Evolutionary conservation across 352 stramenopile genomes (phyloP).

Genomic region (Phytopythium cucurbitacearum): DNA sequence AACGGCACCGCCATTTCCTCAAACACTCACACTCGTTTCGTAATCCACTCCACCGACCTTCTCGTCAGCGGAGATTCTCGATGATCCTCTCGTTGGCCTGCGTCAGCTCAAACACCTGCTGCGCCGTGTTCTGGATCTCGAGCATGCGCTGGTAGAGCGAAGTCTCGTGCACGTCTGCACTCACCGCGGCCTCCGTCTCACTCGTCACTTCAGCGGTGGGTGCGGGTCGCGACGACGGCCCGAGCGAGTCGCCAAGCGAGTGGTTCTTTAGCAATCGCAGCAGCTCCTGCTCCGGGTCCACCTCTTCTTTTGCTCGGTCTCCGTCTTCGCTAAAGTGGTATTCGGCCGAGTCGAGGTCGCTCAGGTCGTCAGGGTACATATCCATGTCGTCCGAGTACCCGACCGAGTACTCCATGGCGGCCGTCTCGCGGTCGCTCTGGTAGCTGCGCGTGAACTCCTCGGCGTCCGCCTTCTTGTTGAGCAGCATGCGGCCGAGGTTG

Average conservation of each 20-base stretch:
- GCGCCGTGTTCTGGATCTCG: constrained; percentile 5
- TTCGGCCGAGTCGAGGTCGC: constrained; percentile 13
- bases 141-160: constrained; percentile 6
- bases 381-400: constrained; percentile 13
- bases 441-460: constrained; percentile 12
- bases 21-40: background rate
- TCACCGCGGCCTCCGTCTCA: background rate
- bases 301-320: constrained; percentile 9
- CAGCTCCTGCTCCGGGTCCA: constrained; percentile 12
- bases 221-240: background rate
- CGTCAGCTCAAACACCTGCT: constrained; percentile 7
- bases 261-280: constrained; percentile 1
- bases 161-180: constrained; percentile 2
- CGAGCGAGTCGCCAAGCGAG: background rate
- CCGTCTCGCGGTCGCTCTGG: constrained; percentile 9
- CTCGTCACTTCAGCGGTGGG: background rate
- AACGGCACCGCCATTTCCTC: background rate
- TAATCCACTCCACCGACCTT: background rate
- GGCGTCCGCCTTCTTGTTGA: constrained; percentile 10
- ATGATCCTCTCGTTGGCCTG: constrained; percentile 7
- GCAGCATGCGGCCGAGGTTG: constrained; percentile 6
- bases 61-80: background rate
- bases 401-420: constrained; percentile 15
- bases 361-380: constrained; percentile 17
- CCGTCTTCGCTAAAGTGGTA: constrained; percentile 19